phyloP scores from a whole-genome alignment of 2,329 filamentous ascomycete genomes.

The Colletotrichum tropicale region DNA sequence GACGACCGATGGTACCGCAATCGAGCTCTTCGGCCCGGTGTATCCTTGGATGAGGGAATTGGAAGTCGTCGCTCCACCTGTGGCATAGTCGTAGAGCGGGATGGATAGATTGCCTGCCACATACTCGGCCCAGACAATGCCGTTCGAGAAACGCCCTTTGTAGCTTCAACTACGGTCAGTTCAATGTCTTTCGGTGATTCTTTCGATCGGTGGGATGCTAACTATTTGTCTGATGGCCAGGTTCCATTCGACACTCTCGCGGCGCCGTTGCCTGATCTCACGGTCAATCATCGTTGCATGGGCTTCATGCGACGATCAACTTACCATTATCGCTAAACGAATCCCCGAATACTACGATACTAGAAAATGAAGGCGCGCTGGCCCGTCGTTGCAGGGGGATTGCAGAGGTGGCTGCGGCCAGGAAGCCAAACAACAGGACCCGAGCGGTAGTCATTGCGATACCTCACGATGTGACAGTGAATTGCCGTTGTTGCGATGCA shows the following conservation, averaged over 20 bases:
- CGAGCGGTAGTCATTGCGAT: neutral
- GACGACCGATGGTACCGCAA: neutral
- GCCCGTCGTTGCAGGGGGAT: neutral
- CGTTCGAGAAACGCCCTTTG: conserved; percentile 12
- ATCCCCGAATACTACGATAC: conserved; percentile 12
- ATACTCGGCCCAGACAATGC: conserved; percentile 15
- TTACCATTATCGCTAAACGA: conserved; percentile 13
- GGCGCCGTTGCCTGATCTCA: neutral
- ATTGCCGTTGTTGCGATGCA: accelerated
- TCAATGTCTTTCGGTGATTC: accelerated
- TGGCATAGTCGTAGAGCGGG: conserved; percentile 16
- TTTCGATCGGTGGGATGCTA: neutral
- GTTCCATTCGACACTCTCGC: conserved; percentile 1
- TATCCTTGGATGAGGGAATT: conserved; percentile 2
- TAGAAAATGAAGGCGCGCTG: neutral
- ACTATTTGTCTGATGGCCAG: conserved; percentile 14
- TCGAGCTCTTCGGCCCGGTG: conserved; percentile 3
- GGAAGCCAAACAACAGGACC: neutral
- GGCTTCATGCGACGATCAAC: neutral
- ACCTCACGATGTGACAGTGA: neutral
- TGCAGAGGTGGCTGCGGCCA: neutral
- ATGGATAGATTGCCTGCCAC: conserved; percentile 11
- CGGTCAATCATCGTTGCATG: neutral
- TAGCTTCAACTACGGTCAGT: neutral
- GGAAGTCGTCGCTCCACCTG: conserved; percentile 11